Base-by-base conservation (phyloP, 495 filamentous ascomycete species). In the Bombardia bombarda region DNA sequence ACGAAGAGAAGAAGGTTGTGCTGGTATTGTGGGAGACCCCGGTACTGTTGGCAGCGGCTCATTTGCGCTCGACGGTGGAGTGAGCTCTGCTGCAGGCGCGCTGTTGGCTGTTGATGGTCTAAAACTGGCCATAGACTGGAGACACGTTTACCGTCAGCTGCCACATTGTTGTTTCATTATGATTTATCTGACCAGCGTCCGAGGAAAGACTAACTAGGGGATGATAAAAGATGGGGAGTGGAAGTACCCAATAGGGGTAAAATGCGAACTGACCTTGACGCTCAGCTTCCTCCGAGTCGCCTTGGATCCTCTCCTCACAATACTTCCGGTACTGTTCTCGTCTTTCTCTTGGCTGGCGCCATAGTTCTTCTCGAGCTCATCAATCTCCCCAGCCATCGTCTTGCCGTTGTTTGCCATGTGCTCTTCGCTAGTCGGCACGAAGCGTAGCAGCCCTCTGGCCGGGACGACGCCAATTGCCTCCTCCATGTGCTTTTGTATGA, bases 401-500 rank as follows among this genome's bases (percentile, higher is more conserved):
- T 66, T 75, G 10, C 85, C 82, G 36, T 79, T 76, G n/a, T 65
- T 76, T 0, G 84, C 86, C 23, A 88, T 45, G 42, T 85, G 77
- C 31, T 85, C 82, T 45, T 90, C 86, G 0, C 68, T 51, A 3
- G 83, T 73, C 4, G 81, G 65, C n/a, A 76, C 56, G 53, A 86
- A 95, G 30, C 82, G 74, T 26, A 95, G 57, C 14, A 86, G 64
- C 1, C 89, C 87, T 22, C 84, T 71, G 0, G 72, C 62, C 0
- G 79, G 55, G 0, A 58, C 26, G 10, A 94, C 85, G 2, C 78
- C 75, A 7, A 94, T 64, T 3, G 78, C 63, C 7, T 84, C 79
- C 13, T 79, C 67, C 49, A 96, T 66, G 53, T 79, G 82, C 2
- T 65, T 65, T 49, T 87, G 80, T 12, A 92, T 75, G 30, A 94